Base-by-base conservation (phyloP, 352 stramenopile genomes). In the Pythium angustatum region DNA sequence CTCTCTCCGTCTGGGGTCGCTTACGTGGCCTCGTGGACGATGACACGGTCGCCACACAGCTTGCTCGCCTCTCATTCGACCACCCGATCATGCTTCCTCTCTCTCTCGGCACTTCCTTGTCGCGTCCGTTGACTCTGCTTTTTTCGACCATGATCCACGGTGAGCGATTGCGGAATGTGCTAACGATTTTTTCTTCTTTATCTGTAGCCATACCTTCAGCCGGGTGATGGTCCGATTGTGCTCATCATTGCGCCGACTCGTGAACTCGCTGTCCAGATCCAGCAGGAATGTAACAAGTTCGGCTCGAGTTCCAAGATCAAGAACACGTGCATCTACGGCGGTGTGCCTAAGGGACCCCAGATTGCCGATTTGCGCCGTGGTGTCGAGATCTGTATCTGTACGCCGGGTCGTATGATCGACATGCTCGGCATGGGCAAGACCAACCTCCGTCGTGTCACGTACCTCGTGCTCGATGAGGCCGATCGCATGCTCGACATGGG, bases 271-370 rank as follows among this genome's bases (percentile, higher is more conserved):
- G 85, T 98, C 33, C 98, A 99, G 82, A 99, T 99, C 76, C 98
- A 99, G 69, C 86, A 98, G 63, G 97, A 99, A 75, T 98, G 94
- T 64, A 97, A 99, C 83, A 99, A 99, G 73, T 99, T 99, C 73
- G 97, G 97, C 34, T 72, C 77, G 2, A 98, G 88, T 33, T 98
- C 90, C 14, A 97, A 98, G 70, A 99, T 99, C 74, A 99, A 99
- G 72, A 99, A 99, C 75, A 99, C 97, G 44, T 98, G 97, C 66
- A 92, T 99, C 17, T 99, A 99, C 72, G 98, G 97, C 54, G 98
- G 97, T 78, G 97, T 99, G 21, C 94, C 96, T 19, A 99, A 99
- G 80, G 80, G 88, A 17, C 79, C 78, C 21, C 96, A 98, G 79
- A 91, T 93, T 31, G 75, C 78, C 40, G 92, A 96, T 45, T 72